phyloP scores from a whole-genome alignment of 768 basidiomycete genomes.

The Trametes coccinea region DNA sequence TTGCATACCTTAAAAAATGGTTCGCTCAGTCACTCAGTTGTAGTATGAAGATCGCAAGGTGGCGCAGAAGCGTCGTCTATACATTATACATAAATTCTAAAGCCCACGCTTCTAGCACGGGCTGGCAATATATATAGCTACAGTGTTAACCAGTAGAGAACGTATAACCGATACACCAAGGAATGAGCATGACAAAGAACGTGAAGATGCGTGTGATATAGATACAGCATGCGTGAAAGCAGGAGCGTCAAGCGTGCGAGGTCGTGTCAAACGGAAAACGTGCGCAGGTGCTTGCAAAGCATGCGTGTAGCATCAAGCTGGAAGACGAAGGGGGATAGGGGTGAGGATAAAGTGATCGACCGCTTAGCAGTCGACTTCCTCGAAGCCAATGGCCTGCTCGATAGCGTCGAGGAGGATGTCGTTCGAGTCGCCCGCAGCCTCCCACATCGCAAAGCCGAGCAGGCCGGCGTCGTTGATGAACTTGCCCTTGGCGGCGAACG shows the following conservation, averaged over 20 bases:
- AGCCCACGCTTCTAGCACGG: conserved; percentile 19
- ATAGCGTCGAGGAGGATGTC: conserved; percentile 64
- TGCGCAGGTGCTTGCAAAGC: conserved; percentile 15
- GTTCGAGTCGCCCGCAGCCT: conserved; percentile 43
- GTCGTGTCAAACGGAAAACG: conserved; percentile 11
- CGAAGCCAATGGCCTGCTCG: conserved; percentile 25
- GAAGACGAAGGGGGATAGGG: conserved; percentile 2
- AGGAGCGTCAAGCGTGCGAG: conserved; percentile 15
- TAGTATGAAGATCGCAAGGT: too few species aligned
- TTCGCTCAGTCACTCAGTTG: too few species aligned
- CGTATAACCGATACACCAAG: conserved; percentile 6
- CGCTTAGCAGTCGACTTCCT: conserved; percentile 25
- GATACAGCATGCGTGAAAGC: conserved; percentile 21
- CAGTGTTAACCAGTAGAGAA: conserved; percentile 5
- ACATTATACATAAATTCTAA: conserved; percentile 17
- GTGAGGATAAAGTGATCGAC: neutral
- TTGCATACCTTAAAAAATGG: too few species aligned
- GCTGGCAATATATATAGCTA: conserved; percentile 18
- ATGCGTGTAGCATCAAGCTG: conserved; percentile 8
- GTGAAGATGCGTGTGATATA: conserved; percentile 2
- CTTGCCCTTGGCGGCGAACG: conserved; percentile 42
- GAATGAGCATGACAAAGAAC: conserved; percentile 7
- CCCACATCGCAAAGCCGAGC: conserved; percentile 47
- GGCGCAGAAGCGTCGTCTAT: neutral
- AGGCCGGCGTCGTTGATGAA: conserved; percentile 39